These are phyloP conservation scores for Pseudocercospora eumusae DNA, from an alignment of 2,329 filamentous ascomycete species.

Conservation along the genomic window DNA sequence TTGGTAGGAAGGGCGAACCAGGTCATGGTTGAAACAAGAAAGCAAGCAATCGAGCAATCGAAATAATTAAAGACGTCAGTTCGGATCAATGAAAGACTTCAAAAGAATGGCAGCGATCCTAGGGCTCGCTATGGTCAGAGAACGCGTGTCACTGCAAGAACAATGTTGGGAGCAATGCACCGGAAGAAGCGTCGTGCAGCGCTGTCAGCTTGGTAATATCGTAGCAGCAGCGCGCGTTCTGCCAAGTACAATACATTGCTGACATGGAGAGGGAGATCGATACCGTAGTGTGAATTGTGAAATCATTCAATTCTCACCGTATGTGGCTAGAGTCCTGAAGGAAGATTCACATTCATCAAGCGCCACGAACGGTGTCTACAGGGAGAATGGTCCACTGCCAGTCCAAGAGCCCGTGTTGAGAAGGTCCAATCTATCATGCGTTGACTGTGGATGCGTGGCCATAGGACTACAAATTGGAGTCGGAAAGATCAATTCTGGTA, in stretches of 20 bases:
- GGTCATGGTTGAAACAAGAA: conserved; percentile 42
- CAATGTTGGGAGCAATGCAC: not conserved
- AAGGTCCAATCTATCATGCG: too few species aligned
- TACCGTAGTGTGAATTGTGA: not conserved
- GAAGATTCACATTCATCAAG: not conserved
- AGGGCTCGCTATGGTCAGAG: not conserved
- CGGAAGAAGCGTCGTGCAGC: not conserved
- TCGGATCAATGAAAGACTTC: not conserved
- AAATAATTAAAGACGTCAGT: not conserved
- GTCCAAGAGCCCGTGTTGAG: not conserved
- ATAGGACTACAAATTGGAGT: not conserved
- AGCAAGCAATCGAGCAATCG: conserved; percentile 40
- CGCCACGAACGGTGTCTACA: not conserved
- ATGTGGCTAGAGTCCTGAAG: not conserved
- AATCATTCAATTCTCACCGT: not conserved
- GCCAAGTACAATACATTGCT: not conserved
- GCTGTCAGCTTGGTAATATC: conserved; percentile 1
- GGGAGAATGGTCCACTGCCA: not conserved
- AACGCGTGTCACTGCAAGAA: not conserved
- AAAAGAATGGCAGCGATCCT: not conserved
- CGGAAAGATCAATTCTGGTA: not conserved
- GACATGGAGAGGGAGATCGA: not conserved
- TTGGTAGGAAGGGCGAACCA: conserved; percentile 45
- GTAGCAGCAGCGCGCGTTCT: not conserved
- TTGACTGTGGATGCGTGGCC: not conserved